Base-by-base conservation (phyloP, 345 rosid genomes). In the Brassica nigra region DNA sequence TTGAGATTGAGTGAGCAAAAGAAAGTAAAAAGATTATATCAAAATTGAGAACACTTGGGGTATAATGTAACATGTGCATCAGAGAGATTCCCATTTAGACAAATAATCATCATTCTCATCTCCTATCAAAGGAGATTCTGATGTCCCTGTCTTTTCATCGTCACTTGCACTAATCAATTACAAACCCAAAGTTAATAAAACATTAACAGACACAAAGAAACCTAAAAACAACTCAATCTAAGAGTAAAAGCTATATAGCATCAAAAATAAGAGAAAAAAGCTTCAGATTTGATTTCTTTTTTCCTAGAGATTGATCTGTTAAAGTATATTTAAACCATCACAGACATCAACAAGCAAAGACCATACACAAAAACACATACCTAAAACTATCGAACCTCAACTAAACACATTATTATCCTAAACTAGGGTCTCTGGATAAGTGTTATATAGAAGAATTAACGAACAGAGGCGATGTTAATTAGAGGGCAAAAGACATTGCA, bases 31-130 rank as follows among this genome's bases (percentile, higher is more conserved):
- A 39, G 27, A 39, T 39, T 39, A 9, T 39, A 44, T 44, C 52
- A 23, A 39, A 66, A 6, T 0, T 0, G 5, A 2, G 14, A 18
- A 8, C 12, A 16, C 33, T 0, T 0, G 23, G 11, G 47, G 11
- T 1, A 12, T 44, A 44, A 44, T 44, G 49, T 42, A 42, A 39
- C 47, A 37, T 9, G 20, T 77, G 76, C 81, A 78, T 78, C 61
- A 78, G 81, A 78, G 81, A 78, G 81, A 78, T 78, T 65, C 81
- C 72, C 81, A 78, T 78, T 18, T 71, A 78, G 81, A 78, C 81
- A 71, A 71, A 10, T 64, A 71, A 6, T 78, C 81, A 78, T 54
- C 76, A 78, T 77, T 18, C 37, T 68, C 36, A 70, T 52, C 76
- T 63, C 44, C 34, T 8, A 36, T 6, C 10, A 30, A 8, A 68